Conservation (phyloP, 306 rosid species). For the Ceratonia siliqua region DNA sequence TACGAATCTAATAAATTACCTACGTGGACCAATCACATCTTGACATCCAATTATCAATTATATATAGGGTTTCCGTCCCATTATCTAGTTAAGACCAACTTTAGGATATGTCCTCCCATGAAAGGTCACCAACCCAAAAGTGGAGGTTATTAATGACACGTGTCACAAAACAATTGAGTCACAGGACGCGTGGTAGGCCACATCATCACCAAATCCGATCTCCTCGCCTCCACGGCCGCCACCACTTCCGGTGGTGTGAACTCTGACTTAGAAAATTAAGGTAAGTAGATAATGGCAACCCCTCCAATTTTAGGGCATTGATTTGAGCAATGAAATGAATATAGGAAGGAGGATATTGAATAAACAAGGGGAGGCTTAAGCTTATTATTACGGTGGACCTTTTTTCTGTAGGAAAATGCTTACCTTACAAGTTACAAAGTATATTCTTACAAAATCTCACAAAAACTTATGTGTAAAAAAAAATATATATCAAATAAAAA, state of each 20-base stretch:
- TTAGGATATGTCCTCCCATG: not conserved
- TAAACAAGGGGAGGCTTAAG: conserved; percentile 23
- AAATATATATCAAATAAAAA: too few relatives aligned
- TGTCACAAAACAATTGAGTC: conserved; percentile 30
- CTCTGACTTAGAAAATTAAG: conserved; percentile 31
- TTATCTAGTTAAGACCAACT: conserved; percentile 20
- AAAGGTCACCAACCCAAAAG: conserved; percentile 52
- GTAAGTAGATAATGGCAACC: conserved; percentile 25
- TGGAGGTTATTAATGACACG: conserved; percentile 28
- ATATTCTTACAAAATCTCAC: too few relatives aligned
- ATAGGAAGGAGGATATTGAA: conserved; percentile 5
- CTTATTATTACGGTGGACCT: conserved; percentile 11
- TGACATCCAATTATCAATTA: too few relatives aligned
- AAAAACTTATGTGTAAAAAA: too few relatives aligned
- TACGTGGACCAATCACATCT: conserved; percentile 38
- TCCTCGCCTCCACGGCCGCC: conserved; percentile 21
- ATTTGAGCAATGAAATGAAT: conserved; percentile 45
- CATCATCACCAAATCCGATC: conserved; percentile 36
- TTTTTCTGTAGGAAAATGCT: too few relatives aligned
- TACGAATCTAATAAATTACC: conserved; percentile 18
- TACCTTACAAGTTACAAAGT: too few relatives aligned
- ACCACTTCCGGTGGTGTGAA: conserved; percentile 37
- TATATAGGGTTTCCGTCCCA: conserved; percentile 31
- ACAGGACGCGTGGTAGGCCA: conserved; percentile 34
- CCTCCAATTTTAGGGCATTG: conserved; percentile 36